Base-by-base conservation (phyloP, 495 filamentous ascomycete species). In the Penicillium simplicissimum region DNA sequence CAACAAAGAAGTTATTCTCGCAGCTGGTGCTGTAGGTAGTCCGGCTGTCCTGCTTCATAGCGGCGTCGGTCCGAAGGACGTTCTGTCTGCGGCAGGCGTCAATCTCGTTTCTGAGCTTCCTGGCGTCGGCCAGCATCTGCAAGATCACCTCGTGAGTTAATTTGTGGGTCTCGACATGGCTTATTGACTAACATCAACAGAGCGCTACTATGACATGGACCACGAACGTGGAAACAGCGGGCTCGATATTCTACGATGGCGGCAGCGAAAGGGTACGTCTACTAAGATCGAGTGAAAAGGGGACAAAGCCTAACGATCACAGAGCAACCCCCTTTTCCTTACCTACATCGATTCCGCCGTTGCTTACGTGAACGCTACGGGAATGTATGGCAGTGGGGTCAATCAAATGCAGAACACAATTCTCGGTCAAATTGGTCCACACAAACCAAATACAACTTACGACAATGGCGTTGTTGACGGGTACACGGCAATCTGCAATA, bases 1-100 rank as follows among this genome's bases (percentile, higher is more conserved):
- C 3, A 76, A 69, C 11, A 79, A 77, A 52, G 85, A 87, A 65
- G 82, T 86, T 19, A 86, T 87, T 60, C 62, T 87, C 6, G 69
- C 84, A 0, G 80, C 81, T 53, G 85, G 85, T 11, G 67, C 80
- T 23, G 75, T 86, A 60, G 83, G 83, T 62, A 80, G 82, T 23
- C 85, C 85, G 0, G 81, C 86, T 59, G 74, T 87, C n/a, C 62
- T 83, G 9, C 71, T 81, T 9, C 60, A 82, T 40, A 76, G 78
- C 35, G 81, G 81, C 48, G 70, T 83, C 38, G 81, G 80, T 3
- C 76, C 76, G 0, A 75, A 71, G 55, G 65, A 69, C 21, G 70
- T 80, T 3, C 64, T 83, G 11, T 53, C 67, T 14, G 36, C 49
- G 11, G 67, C 77, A 8, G 75, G 73, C 8, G 77, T 83, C 59